These are phyloP conservation scores for Abrus pulchellus DNA, from an alignment of 306 rosid species.

Conservation along the genomic window DNA sequence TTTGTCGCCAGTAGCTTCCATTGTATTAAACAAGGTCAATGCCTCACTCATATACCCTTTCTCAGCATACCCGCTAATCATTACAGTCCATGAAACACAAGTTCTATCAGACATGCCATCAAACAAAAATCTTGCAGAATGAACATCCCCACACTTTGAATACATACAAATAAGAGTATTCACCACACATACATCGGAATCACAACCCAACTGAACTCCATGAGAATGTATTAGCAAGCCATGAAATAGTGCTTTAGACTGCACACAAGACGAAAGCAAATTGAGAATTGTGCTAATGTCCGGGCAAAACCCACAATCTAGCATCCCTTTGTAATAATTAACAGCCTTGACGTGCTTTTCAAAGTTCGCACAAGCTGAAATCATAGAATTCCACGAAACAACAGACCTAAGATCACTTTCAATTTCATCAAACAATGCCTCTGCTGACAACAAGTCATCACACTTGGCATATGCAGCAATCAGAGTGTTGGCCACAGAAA, in stretches of 20 bases:
- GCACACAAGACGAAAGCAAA: constrained; percentile 61
- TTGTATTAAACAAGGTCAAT: constrained; percentile 58
- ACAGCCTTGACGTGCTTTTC: constrained; percentile 53
- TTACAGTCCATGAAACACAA: constrained; percentile 79
- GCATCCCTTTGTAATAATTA: constrained; percentile 59
- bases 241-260: constrained; percentile 58
- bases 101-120: constrained; percentile 62
- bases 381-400: constrained; percentile 80
- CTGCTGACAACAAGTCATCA: constrained; percentile 56
- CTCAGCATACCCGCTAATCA: constrained; percentile 73
- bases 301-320: constrained; percentile 55
- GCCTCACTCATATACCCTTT: constrained; percentile 66
- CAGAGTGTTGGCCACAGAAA: constrained; percentile 70
- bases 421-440: constrained; percentile 56
- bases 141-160: constrained; percentile 67
- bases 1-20: constrained; percentile 64
- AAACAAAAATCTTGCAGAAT: constrained; percentile 64
- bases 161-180: constrained; percentile 78
- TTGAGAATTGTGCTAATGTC: constrained; percentile 69
- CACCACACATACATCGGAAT: constrained; percentile 57
- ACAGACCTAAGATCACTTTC: constrained; percentile 59
- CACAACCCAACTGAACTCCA: constrained; percentile 71
- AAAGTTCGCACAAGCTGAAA: constrained; percentile 67
- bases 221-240: constrained; percentile 71
- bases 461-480: constrained; percentile 77